These are phyloP conservation scores for Durusdinium trenchii DNA, from an alignment of 73 alveolate species.

Conservation along the genomic window DNA sequence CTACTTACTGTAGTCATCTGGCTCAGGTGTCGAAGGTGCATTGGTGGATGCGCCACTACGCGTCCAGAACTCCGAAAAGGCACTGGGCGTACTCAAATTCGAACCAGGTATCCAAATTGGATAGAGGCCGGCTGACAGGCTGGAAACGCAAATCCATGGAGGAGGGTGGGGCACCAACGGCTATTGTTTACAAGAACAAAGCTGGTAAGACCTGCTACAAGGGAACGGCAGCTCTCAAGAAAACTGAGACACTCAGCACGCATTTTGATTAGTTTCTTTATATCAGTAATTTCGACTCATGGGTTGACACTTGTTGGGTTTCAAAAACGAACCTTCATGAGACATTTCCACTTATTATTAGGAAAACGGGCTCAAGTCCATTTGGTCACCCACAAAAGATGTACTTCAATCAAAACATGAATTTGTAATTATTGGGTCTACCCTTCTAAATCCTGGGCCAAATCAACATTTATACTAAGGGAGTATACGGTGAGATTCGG, in stretches of 20 bases:
- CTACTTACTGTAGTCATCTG: too few species aligned
- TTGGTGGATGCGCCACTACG: slow-evolving; percentile 27
- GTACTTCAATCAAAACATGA: background rate
- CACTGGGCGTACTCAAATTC: background rate
- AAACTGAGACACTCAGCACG: background rate
- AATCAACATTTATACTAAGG: background rate
- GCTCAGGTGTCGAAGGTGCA: background rate
- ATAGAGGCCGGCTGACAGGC: background rate
- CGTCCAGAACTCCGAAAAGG: background rate
- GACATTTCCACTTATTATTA: too few species aligned
- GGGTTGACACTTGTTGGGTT: too few species aligned
- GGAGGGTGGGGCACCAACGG: background rate
- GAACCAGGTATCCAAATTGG: background rate
- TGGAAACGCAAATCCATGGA: background rate
- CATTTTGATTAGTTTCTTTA: background rate
- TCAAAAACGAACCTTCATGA: background rate
- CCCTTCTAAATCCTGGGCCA: too few species aligned
- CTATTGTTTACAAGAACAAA: background rate
- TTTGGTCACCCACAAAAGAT: background rate
- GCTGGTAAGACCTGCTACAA: background rate
- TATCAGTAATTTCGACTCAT: too few species aligned
- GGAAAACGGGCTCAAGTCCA: too few species aligned
- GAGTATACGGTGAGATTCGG: slow-evolving; percentile 21
- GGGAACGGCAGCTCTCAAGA: background rate
- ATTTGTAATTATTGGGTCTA: too few species aligned